Evolutionary conservation across 805 yeast species (phyloP).

Genomic region (Kockiozyma suomiensis): DNA sequence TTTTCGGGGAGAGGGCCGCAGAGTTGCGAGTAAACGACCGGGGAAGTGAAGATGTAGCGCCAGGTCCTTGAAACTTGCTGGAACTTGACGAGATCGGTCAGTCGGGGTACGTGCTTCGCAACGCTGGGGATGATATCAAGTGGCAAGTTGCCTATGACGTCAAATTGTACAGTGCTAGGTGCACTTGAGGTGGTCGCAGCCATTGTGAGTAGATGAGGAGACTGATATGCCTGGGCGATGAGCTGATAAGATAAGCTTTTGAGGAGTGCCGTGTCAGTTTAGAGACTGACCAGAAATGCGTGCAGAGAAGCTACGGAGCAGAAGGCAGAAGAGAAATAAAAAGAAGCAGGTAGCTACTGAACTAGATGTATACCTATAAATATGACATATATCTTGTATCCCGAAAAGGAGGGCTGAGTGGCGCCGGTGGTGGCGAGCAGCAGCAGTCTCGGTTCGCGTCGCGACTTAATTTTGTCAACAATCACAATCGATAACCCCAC

Average conservation of each 20-base stretch:
- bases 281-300: background rate
- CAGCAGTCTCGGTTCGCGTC: background rate
- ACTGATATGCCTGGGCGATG: background rate
- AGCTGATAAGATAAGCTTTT: constrained; percentile 11
- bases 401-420: background rate
- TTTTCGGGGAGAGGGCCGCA: constrained; percentile 12
- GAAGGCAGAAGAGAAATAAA: background rate
- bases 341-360: background rate
- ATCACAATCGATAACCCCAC: no score
- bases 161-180: background rate
- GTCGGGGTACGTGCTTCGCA: constrained; percentile 29
- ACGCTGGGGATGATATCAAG: constrained; percentile 26
- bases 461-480: background rate
- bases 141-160: constrained; percentile 29
- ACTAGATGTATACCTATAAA: no score
- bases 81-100: constrained; percentile 26
- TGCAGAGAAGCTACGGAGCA: background rate
- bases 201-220: background rate
- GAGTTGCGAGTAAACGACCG: constrained; percentile 23
- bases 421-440: background rate
- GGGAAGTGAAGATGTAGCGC: constrained; percentile 29
- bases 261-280: background rate
- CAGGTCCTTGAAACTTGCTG: constrained; percentile 29
- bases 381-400: no score
- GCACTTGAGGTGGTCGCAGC: background rate